A percentile compares a stretch with the other conserved stretches of the same genome.
phyloP scores from a whole-genome alignment of 2,329 filamentous ascomycete genomes.

The Neocucurbitaria cava region DNA sequence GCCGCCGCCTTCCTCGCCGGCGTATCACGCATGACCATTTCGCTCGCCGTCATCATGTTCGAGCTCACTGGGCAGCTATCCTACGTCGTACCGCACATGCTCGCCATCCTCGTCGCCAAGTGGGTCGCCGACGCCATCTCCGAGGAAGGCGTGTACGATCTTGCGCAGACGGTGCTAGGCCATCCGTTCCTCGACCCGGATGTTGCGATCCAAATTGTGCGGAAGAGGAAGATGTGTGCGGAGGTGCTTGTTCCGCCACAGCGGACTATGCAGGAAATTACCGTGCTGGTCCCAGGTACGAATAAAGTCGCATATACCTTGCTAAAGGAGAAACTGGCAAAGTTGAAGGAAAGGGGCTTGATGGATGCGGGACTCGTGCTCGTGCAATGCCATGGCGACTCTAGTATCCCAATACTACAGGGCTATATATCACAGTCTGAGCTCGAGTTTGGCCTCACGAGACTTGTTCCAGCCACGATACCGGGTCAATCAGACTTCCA shows the following conservation, averaged over 20 bases:
- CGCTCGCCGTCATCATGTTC: conserved; percentile 67
- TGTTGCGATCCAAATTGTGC: conserved; percentile 53
- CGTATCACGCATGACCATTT: conserved; percentile 65
- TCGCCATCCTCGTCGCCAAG: conserved; percentile 66
- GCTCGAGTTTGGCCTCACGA: conserved; percentile 58
- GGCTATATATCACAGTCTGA: conserved; percentile 64
- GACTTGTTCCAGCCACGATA: conserved; percentile 33
- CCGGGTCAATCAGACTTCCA: conserved; percentile 30
- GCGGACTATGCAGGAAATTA: conserved; percentile 65
- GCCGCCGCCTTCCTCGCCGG: conserved; percentile 66
- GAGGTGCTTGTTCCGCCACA: conserved; percentile 60
- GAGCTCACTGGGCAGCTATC: conserved; percentile 65
- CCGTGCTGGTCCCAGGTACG: conserved; percentile 53
- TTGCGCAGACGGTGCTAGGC: conserved; percentile 65
- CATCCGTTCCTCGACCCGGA: conserved; percentile 66
- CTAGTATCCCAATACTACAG: conserved; percentile 52
- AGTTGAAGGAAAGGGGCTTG: conserved; percentile 58
- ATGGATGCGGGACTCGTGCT: conserved; percentile 66
- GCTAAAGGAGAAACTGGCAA: conserved; percentile 55
- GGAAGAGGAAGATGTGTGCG: conserved; percentile 48
- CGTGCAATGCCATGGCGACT: conserved; percentile 47
- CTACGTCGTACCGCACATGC: conserved; percentile 65
- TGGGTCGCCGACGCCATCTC: conserved; percentile 65
- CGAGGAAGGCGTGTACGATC: conserved; percentile 63
- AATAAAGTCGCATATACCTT: conserved; percentile 53